phyloP scores from a whole-genome alignment of 2,329 filamentous ascomycete genomes.

The Sclerotinia subarctica region DNA sequence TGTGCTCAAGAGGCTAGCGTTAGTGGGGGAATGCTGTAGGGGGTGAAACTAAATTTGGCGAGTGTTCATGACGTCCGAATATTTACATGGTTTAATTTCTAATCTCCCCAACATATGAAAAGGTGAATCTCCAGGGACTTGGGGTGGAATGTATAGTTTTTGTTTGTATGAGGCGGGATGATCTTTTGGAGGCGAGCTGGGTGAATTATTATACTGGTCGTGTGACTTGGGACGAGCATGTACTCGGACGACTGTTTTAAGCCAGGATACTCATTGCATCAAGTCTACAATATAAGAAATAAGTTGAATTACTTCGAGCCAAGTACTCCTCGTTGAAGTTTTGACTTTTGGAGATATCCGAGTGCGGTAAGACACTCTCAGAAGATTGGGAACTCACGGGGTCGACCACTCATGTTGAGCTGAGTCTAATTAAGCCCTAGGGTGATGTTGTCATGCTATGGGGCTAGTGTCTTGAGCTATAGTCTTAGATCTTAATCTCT shows the following conservation, averaged over 20 bases:
- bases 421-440: too few species aligned
- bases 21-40: neutral
- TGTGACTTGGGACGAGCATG: neutral
- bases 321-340: neutral
- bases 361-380: neutral
- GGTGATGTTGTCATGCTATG: too few species aligned
- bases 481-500: neutral
- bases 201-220: neutral
- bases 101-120: too few species aligned
- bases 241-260: neutral
- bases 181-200: neutral
- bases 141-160: neutral
- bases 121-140: too few species aligned
- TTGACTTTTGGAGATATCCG: neutral
- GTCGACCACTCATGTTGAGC: neutral
- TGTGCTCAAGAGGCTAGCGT: neutral
- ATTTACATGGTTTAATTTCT: too few species aligned
- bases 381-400: neutral
- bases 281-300: neutral
- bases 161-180: too few species aligned
- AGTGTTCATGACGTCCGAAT: neutral
- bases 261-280: neutral
- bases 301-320: neutral
- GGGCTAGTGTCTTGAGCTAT: too few species aligned
- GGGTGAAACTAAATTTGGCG: neutral